These are phyloP conservation scores for Trichodelitschia bisporula DNA, from an alignment of 495 filamentous ascomycete species.

Conservation along the genomic window DNA sequence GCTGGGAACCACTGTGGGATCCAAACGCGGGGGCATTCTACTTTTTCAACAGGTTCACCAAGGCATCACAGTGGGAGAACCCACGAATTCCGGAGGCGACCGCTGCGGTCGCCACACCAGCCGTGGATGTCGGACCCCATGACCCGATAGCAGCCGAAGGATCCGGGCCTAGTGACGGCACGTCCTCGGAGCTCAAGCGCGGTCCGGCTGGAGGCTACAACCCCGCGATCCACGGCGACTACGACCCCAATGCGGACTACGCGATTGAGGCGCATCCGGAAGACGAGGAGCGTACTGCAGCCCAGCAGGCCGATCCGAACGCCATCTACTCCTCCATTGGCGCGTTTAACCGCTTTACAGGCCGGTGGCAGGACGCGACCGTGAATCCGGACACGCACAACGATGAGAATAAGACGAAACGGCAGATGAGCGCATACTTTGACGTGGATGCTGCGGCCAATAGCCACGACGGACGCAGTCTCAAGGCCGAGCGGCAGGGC, in stretches of 20 bases:
- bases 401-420: conserved; percentile 66
- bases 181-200: conserved; percentile 1
- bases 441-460: conserved; percentile 97
- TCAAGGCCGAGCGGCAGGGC: conserved; percentile 74
- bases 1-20: conserved; percentile 79
- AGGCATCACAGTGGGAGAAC: conserved; percentile 67
- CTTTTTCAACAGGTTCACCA: conserved; percentile 72
- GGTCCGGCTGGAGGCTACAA: conserved; percentile 49
- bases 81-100: conserved; percentile 39
- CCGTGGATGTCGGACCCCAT: conserved; percentile 2
- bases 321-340: conserved; percentile 37
- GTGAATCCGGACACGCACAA: conserved; percentile 51
- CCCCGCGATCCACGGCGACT: conserved; percentile 83
- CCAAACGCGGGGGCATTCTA: conserved; percentile 44
- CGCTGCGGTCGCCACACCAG: conserved; percentile 4
- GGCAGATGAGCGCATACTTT: conserved; percentile 89
- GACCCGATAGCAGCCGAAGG: conserved; percentile 5
- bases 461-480: conserved; percentile 67
- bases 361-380: conserved; percentile 43
- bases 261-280: conserved; percentile 25
- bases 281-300: conserved; percentile 9
- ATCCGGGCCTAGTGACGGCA: conserved; percentile 6
- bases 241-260: conserved; percentile 84
- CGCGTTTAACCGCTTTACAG: conserved; percentile 81
- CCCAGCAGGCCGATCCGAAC: conserved; percentile 14